phyloP scores from a whole-genome alignment of 371 early-diverging fungal species.

The Mortierella sp. region DNA sequence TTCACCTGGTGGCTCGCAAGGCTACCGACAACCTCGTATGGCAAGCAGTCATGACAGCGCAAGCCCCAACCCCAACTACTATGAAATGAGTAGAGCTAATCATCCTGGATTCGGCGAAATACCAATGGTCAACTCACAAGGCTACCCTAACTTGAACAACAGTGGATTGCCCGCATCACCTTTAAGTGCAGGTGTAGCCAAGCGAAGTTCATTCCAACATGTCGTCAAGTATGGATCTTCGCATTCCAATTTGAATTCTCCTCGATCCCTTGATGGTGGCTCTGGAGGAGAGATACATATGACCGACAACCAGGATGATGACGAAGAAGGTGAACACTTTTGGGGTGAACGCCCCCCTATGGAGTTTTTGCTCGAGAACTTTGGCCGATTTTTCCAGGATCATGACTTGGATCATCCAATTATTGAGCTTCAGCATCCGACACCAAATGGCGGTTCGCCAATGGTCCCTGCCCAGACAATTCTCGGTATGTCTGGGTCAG shows the following conservation, averaged over 20 bases:
- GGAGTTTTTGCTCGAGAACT: conserved; percentile 77
- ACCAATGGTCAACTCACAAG: conserved; percentile 21
- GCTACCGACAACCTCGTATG: conserved; percentile 28
- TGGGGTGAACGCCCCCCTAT: conserved; percentile 85
- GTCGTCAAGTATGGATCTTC: conserved; percentile 47
- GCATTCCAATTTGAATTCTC: conserved; percentile 40
- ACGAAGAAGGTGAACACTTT: conserved; percentile 61
- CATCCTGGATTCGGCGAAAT: conserved; percentile 43
- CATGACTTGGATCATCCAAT: conserved; percentile 84
- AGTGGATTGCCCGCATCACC: conserved; percentile 47
- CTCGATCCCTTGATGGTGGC: conserved; percentile 36
- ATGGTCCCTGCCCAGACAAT: conserved; percentile 31
- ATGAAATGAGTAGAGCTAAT: conserved; percentile 34
- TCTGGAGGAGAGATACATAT: conserved; percentile 25
- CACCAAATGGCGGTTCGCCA: conserved; percentile 31
- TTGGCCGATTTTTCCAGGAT: conserved; percentile 82
- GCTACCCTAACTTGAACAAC: conserved; percentile 23
- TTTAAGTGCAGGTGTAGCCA: conserved; percentile 39
- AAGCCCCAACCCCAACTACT: conserved; percentile 40
- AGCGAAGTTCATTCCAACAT: conserved; percentile 51
- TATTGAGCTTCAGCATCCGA: conserved; percentile 62
- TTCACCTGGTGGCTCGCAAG: conserved; percentile 40
- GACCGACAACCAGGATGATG: conserved; percentile 26
- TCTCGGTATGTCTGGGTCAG: conserved; percentile 25
- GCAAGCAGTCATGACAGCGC: conserved; percentile 29